These are phyloP conservation scores for Malus sieversii DNA, from an alignment of 306 rosid species.

Conservation along the genomic window DNA sequence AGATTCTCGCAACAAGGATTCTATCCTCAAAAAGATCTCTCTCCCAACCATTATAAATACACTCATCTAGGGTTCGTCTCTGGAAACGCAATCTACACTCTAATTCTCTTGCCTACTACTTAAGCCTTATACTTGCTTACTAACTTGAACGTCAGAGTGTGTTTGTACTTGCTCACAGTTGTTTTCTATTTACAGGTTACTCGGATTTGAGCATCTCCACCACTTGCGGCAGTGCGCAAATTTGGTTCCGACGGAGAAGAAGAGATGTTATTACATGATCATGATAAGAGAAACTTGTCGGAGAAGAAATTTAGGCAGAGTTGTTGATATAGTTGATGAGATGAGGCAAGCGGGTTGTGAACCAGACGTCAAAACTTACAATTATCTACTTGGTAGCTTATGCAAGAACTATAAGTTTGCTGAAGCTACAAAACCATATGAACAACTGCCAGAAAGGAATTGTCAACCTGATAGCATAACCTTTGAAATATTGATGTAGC, in stretches of 20 bases:
- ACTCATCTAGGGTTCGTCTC: no score
- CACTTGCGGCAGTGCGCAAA: no score
- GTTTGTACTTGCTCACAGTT: no score
- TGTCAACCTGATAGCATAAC: slow-evolving; percentile 39
- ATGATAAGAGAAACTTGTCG: slow-evolving; percentile 47
- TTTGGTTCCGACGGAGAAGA: slow-evolving; percentile 11
- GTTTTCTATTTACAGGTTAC: no score
- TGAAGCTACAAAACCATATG: slow-evolving; percentile 38
- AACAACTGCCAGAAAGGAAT: slow-evolving; percentile 31
- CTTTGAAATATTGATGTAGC: slow-evolving; percentile 38
- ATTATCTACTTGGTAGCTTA: slow-evolving; percentile 45
- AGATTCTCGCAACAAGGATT: no score
- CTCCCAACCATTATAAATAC: no score
- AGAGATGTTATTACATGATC: slow-evolving; percentile 34
- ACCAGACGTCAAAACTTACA: slow-evolving; percentile 28
- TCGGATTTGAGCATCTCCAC: no score
- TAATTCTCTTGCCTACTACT: no score
- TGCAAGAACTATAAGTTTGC: slow-evolving; percentile 35
- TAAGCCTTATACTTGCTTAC: no score
- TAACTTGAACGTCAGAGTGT: no score
- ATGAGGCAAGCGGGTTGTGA: slow-evolving; percentile 45
- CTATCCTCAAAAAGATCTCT: no score
- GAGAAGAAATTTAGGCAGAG: slow-evolving; percentile 40
- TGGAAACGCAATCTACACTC: no score
- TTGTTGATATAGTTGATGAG: slow-evolving; percentile 39